A percentile compares a stretch with the other conserved stretches of the same genome.
Conservation (phyloP, 2,329 filamentous ascomycete species). For the Phialophora verrucosa region DNA sequence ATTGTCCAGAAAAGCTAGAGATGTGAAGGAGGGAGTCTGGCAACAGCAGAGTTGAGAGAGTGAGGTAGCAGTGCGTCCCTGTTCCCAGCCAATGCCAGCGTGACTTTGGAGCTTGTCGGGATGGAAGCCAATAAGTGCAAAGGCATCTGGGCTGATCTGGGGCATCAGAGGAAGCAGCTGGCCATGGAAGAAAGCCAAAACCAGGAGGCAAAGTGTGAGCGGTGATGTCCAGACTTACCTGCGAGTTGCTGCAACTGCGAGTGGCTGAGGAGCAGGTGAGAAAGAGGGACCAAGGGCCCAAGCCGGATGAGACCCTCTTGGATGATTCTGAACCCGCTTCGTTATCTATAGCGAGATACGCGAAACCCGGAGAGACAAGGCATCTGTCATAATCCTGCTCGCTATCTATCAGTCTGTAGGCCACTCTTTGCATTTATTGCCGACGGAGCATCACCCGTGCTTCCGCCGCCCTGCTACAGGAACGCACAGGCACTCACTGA, state of each 20-base stretch:
- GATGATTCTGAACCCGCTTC: constrained; percentile 11
- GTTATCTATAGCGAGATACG: constrained; percentile 20
- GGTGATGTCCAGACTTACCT: constrained; percentile 20
- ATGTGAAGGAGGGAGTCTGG: constrained; percentile 13
- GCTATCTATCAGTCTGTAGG: background rate
- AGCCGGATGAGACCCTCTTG: constrained; percentile 18
- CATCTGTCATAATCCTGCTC: background rate
- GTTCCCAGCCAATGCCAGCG: background rate
- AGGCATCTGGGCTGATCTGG: constrained; percentile 2
- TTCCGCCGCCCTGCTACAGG: background rate
- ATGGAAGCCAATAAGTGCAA: constrained; percentile 7
- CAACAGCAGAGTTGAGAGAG: constrained; percentile 11
- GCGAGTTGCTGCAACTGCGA: constrained; percentile 1
- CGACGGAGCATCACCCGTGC: background rate
- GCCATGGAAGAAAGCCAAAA: background rate
- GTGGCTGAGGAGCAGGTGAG: constrained; percentile 13
- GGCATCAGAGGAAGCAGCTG: constrained; percentile 4
- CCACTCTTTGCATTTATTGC: background rate
- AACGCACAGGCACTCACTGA: background rate
- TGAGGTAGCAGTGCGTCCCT: constrained; percentile 9
- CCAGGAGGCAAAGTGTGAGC: constrained; percentile 8
- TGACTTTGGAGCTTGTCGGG: constrained; percentile 10
- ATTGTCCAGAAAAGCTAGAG: constrained; percentile 6
- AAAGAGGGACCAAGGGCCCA: constrained; percentile 11
- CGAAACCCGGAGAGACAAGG: constrained; percentile 13